Evolutionary conservation across 306 rosid genomes (phyloP), one percentile per base, ranked within the genome.

Genomic region (Pueraria montana): DNA sequence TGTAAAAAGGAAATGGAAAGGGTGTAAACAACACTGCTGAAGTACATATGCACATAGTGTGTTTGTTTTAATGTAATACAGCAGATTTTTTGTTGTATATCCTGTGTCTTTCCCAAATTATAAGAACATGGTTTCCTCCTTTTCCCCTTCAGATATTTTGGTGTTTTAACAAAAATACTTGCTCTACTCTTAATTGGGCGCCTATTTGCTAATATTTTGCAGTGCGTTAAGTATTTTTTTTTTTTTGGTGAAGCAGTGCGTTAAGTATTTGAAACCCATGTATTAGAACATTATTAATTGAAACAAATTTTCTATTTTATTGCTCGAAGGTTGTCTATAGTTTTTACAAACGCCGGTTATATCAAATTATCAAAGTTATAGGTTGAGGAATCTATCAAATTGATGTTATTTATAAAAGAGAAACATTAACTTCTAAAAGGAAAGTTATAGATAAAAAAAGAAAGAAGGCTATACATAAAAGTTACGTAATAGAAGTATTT

Each of bases 1-100:
- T 81, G 86, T 67, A 68, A 75, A 81, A 74, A 24, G 46, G 73
- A 80, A 80, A 74, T 77, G 79, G 50, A 68, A 75, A 63, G 52
- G 77, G 63, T 82, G 84, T 79, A 71, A 74, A 38, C 80, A 16
- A 46, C 71, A 52, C 69, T 77, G 82, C 84, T 67, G 88, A 83
- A 79, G 80, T 86, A 80, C 78, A 82, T 70, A 71, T 70, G 81
- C 89, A 74, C 80, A 86, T 79, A 86, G 75, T 83, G 85, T 62
- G 84, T 58, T 83, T 79, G 70, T 74, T 67, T 81, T 32, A 65
- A 86, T 64, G 82, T 75, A 76, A 81, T 62, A 78, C 72, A 77
- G 80, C 87, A 84, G 84, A 68, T 55, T 76, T 76, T 67, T 83
- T 70, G 72, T 73, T 53, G 65, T 53, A 43, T 52, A 80, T 82